These are phyloP conservation scores for Spathaspora gorwiae DNA, from an alignment of 805 yeast genomes.

Conservation along the genomic window DNA sequence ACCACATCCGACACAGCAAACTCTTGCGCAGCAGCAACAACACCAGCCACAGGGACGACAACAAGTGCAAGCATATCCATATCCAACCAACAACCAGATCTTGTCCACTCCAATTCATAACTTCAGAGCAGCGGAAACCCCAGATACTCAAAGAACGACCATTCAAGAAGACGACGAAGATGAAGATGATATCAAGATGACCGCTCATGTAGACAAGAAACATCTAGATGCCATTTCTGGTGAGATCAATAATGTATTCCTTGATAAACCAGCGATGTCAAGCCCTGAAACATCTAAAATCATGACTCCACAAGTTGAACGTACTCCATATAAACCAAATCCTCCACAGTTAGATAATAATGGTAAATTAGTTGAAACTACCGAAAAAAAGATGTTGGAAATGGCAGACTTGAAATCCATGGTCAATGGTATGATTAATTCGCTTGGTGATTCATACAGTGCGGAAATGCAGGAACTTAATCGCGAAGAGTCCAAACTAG, in stretches of 20 bases:
- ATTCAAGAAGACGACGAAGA: constrained; percentile 41
- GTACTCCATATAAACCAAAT: constrained; percentile 11
- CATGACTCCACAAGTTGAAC: neutral
- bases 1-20: neutral
- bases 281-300: constrained; percentile 23
- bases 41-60: neutral
- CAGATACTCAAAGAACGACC: constrained; percentile 43
- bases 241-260: constrained; percentile 47
- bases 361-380: constrained; percentile 20
- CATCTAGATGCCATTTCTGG: constrained; percentile 36
- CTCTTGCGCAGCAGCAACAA: neutral
- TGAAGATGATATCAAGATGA: constrained; percentile 13
- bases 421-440: constrained; percentile 40
- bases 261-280: constrained; percentile 30
- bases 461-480: constrained; percentile 40
- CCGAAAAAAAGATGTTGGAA: constrained; percentile 18
- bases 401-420: constrained; percentile 31
- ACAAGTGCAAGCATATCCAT: constrained; percentile 1
- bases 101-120: constrained; percentile 28
- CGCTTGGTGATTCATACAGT: constrained; percentile 54
- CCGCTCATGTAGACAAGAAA: constrained; percentile 29
- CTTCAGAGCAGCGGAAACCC: constrained; percentile 27
- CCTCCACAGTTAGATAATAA: constrained; percentile 32
- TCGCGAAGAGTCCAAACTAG: constrained; percentile 37
- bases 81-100: constrained; percentile 3